Evolutionary conservation across 768 basidiomycete genomes (phyloP), one percentile per base, ranked within the genome.

Genomic region (Tulasnella calospora): DNA sequence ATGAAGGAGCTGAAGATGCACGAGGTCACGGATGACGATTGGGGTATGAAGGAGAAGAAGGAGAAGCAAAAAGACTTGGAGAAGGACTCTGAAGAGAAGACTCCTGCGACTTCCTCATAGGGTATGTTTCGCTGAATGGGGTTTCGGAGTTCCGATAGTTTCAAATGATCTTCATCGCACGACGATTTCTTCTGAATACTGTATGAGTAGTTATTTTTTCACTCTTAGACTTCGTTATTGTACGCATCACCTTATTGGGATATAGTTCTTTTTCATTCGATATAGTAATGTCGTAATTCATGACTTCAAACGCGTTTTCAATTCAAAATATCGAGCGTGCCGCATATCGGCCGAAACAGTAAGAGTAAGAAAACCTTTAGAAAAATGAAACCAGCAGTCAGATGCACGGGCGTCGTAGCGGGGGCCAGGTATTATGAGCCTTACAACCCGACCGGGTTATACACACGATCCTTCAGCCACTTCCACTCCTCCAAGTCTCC

Each of bases 1-100:
- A 84, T 87, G 85, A 79, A 80, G 61, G 84, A 83, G 69, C 73
- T 85, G 46, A 83, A 83, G 23, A 79, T 87, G 82, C 81, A 83
- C 33, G 82, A 79, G 23, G 72, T 78, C 3, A 82, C 82, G 33
- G 84, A 86, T 78, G 81, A 84, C 78, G 81, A 81, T n/a, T 87
- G 82, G 74, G 84, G 82, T 3, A 57, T 85, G 9, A 47, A 82
- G 70, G 82, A 84, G 73, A 82, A 81, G 57, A 46, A 47, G 46
- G 74, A 84, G 82, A 35, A 67, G 61, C 61, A 67, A 12, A 35
- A 67, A 30, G 33, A 67, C 13, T 4, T 67, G 27, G 71, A 73
- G 33, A 72, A n/a, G 46, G 71, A 40, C 13, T n/a, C 21, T 7
- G 51, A 23, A 7, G 51, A 51, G 51, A 51, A 51, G 51, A 51